These are phyloP conservation scores for Rhizodiscina lignyota DNA, from an alignment of 495 filamentous ascomycete genomes.

Conservation along the genomic window DNA sequence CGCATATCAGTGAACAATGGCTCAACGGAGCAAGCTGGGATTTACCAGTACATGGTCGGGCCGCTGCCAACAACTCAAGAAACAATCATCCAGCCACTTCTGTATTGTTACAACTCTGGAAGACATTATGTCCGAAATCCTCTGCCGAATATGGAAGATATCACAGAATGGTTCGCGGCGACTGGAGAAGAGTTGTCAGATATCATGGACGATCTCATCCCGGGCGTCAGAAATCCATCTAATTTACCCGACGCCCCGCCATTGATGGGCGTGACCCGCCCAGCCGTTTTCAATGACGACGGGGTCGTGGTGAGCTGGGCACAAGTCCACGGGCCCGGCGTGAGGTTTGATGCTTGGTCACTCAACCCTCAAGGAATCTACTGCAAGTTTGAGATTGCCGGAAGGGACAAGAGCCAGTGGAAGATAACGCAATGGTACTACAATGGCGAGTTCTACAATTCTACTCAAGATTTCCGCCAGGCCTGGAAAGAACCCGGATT, in stretches of 20 bases:
- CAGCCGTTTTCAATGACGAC: constrained; percentile 22
- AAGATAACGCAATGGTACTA: constrained; percentile 30
- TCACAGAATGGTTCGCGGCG: constrained; percentile 18
- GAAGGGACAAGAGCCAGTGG: constrained; percentile 30
- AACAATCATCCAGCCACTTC: constrained; percentile 9
- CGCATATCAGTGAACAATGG: constrained; percentile 9
- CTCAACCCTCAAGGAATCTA: constrained; percentile 29
- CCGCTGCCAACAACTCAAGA: constrained; percentile 6
- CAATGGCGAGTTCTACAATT: constrained; percentile 31
- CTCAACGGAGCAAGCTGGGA: constrained; percentile 6
- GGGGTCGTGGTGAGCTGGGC: too few relatives aligned
- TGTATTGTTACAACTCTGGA: constrained; percentile 11
- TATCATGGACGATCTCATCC: constrained; percentile 19
- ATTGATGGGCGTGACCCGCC: constrained; percentile 17
- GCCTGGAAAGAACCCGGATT: constrained; percentile 25
- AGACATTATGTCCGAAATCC: constrained; percentile 10
- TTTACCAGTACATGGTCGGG: constrained; percentile 12
- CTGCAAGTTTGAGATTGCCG: constrained; percentile 28
- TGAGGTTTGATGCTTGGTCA: constrained; percentile 23
- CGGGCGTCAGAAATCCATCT: constrained; percentile 16
- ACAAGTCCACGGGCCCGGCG: constrained; percentile 10
- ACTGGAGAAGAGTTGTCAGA: constrained; percentile 21
- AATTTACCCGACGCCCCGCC: constrained; percentile 14
- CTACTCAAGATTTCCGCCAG: constrained; percentile 25
- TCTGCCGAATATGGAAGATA: constrained; percentile 16